Evolutionary conservation across 768 basidiomycete species (phyloP).

Genomic region (Leccinellum luteum): DNA sequence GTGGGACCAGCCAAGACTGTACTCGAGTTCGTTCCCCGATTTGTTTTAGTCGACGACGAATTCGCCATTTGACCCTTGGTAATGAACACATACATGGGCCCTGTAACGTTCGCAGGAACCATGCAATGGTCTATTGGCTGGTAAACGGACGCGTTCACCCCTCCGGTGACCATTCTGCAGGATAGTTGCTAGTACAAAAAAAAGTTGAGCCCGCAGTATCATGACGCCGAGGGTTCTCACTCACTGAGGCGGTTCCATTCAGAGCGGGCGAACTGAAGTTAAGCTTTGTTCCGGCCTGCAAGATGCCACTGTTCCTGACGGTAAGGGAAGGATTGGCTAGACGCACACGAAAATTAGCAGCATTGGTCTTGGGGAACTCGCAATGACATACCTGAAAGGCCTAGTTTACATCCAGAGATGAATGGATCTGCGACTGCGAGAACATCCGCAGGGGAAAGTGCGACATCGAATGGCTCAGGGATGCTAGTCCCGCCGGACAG

Average conservation of each 20-base stretch:
- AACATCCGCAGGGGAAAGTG: constrained; percentile 66
- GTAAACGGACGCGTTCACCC: constrained; percentile 49
- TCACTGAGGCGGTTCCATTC: constrained; percentile 44
- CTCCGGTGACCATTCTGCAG: constrained; percentile 79
- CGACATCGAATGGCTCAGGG: constrained; percentile 70
- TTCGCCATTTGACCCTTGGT: constrained; percentile 60
- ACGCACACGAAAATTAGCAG: background rate
- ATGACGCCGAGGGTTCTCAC: constrained; percentile 33
- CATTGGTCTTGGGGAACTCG: background rate
- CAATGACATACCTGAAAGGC: constrained; percentile 47
- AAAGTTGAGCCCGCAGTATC: constrained; percentile 2
- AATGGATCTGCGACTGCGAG: constrained; percentile 67
- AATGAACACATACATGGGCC: constrained; percentile 72
- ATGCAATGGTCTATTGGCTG: constrained; percentile 59
- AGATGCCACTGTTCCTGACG: constrained; percentile 61
- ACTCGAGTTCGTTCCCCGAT: constrained; percentile 38
- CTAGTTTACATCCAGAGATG: constrained; percentile 66
- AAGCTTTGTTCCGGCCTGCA: constrained; percentile 57
- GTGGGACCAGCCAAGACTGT: constrained; percentile 67
- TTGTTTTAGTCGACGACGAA: constrained; percentile 41
- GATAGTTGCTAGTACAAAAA: constrained; percentile 42
- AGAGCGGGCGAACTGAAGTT: constrained; percentile 58
- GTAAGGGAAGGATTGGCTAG: constrained; percentile 58
- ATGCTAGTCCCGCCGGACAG: constrained; percentile 55
- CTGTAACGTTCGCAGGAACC: constrained; percentile 66